Conservation (phyloP, 2,329 filamentous ascomycete species). For the Byssochlamys sp. region DNA sequence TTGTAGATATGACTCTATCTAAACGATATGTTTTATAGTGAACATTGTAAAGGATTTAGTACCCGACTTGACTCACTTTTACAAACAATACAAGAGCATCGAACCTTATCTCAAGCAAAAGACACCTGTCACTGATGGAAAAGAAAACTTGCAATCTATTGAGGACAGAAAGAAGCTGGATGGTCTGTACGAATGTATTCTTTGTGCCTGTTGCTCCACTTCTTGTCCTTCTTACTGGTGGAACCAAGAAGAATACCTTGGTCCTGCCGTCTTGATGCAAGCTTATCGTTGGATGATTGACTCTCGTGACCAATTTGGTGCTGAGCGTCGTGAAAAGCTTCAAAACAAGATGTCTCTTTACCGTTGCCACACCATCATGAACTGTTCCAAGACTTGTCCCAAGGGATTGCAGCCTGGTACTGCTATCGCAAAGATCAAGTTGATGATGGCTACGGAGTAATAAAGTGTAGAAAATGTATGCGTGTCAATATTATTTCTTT, state of each 20-base stretch:
- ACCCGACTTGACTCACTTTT: constrained; percentile 94
- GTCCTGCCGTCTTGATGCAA: constrained; percentile 89
- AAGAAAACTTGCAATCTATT: constrained; percentile 82
- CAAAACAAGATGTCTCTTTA: constrained; percentile 99
- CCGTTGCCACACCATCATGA: constrained; percentile 97
- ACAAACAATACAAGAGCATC: constrained; percentile 99
- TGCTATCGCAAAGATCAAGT: constrained; percentile 97
- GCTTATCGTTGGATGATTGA: constrained; percentile 96
- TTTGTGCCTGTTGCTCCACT: constrained; percentile 97
- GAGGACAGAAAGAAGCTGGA: constrained; percentile 93
- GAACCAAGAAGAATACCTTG: constrained; percentile 98
- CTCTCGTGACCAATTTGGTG: constrained; percentile 81
- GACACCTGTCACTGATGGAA: constrained; percentile 58
- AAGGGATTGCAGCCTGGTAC: constrained; percentile 95
- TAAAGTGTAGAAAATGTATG: too few species aligned
- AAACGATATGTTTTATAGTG: constrained; percentile 90
- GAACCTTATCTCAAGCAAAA: constrained; percentile 95
- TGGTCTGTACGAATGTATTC: constrained; percentile 96
- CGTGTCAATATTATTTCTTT: too few species aligned
- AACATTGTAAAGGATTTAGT: constrained; percentile 99
- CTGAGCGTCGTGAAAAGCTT: constrained; percentile 76
- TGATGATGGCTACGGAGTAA: constrained; percentile 63
- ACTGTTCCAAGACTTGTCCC: constrained; percentile 94
- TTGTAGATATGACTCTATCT: constrained; percentile 74
- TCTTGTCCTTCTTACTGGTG: constrained; percentile 99